phyloP scores from a whole-genome alignment of 106 monocot species.

The Apostasia ramifera region DNA sequence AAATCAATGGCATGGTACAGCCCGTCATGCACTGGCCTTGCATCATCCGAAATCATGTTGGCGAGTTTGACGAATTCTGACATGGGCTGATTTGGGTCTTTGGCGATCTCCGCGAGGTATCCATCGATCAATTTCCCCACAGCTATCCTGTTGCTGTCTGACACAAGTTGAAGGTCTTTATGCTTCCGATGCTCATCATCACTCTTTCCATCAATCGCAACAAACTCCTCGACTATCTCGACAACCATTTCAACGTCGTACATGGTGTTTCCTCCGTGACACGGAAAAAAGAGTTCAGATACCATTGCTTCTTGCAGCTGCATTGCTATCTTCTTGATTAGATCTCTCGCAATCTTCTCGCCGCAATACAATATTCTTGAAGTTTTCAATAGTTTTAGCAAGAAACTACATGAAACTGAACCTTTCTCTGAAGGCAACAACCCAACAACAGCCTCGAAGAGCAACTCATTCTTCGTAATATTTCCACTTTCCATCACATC shows the following conservation, averaged over 20 bases:
- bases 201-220: constrained; percentile 16
- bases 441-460: constrained; percentile 31
- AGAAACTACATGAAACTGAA: constrained; percentile 30
- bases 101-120: constrained; percentile 25
- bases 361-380: constrained; percentile 21
- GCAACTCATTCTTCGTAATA: constrained; percentile 4
- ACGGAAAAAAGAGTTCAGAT: constrained; percentile 20
- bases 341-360: constrained; percentile 13
- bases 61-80: constrained; percentile 31
- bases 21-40: constrained; percentile 38
- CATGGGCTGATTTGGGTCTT: constrained; percentile 17
- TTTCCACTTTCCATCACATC: neutral
- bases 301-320: constrained; percentile 26
- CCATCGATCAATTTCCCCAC: constrained; percentile 35
- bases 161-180: constrained; percentile 1
- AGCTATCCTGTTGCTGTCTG: constrained; percentile 10
- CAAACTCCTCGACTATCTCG: constrained; percentile 29
- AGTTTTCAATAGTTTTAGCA: constrained; percentile 19
- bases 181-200: neutral
- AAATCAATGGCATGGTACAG: constrained; percentile 38
- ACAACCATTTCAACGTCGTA: constrained; percentile 21
- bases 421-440: constrained; percentile 27
- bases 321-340: constrained; percentile 24
- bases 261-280: neutral
- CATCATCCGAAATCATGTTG: constrained; percentile 15